A percentile compares a stretch with the other conserved stretches of the same genome.
Conservation (phyloP, 2,329 filamentous ascomycete genomes). For the Cercospora sp. region DNA sequence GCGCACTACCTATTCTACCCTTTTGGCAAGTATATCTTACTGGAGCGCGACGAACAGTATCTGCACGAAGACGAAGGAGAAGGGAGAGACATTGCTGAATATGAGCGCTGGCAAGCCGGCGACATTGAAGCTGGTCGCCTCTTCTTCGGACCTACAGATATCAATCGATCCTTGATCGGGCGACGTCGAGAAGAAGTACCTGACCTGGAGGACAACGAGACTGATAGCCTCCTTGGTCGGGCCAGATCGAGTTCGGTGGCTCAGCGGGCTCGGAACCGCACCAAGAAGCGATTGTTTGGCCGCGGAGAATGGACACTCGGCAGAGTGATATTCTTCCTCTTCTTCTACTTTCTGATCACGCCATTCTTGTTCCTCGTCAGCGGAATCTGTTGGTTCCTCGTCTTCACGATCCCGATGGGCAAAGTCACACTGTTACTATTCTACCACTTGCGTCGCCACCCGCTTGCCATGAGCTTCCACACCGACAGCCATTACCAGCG, state of each 20-base stretch:
- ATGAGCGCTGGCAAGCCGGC: slow-evolving; percentile 98
- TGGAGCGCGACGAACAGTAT: slow-evolving; percentile 93
- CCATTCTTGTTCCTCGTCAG: slow-evolving; percentile 85
- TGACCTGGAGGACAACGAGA: slow-evolving; percentile 71
- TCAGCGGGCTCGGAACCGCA: slow-evolving; percentile 29
- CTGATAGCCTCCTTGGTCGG: slow-evolving; percentile 80
- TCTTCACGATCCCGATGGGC: slow-evolving; percentile 98
- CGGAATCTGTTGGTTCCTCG: slow-evolving; percentile 88
- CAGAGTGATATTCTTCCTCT: slow-evolving; percentile 90
- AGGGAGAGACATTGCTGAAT: slow-evolving; percentile 95
- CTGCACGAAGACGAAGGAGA: slow-evolving; percentile 92
- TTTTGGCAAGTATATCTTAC: slow-evolving; percentile 91
- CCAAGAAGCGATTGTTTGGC: slow-evolving; percentile 87
- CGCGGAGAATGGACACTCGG: slow-evolving; percentile 95
- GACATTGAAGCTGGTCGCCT: slow-evolving; percentile 93
- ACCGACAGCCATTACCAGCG: slow-evolving; percentile 77
- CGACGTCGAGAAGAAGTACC: slow-evolving; percentile 86
- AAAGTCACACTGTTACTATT: slow-evolving; percentile 88
- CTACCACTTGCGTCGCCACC: slow-evolving; percentile 88
- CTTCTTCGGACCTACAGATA: slow-evolving; percentile 81
- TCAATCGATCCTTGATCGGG: slow-evolving; percentile 75
- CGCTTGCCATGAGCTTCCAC: slow-evolving; percentile 89
- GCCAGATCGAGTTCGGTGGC: slow-evolving; percentile 31
- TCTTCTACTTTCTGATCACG: slow-evolving; percentile 91
- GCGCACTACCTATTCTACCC: slow-evolving; percentile 89